phyloP scores from a whole-genome alignment of 345 rosid species.

The Rubroshorea leprosula region DNA sequence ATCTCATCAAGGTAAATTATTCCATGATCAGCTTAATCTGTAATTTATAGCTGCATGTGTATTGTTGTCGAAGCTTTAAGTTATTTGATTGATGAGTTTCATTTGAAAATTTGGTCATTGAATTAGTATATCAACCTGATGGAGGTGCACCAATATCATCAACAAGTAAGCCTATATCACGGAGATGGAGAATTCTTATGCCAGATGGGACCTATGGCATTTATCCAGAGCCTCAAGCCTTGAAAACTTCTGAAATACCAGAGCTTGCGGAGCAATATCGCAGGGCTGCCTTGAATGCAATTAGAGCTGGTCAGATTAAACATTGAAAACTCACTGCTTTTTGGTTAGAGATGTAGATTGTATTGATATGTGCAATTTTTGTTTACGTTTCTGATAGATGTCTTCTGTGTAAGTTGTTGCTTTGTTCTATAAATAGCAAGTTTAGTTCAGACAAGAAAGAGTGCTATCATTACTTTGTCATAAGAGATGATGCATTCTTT shows the following conservation, averaged over 20 bases:
- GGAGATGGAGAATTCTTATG: conserved; percentile 60
- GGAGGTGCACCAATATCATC: conserved; percentile 74
- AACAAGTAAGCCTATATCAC: conserved; percentile 49
- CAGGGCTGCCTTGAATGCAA: conserved; percentile 57
- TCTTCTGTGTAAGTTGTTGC: not conserved
- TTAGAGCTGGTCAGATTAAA: conserved; percentile 54
- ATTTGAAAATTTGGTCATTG: conserved; percentile 7
- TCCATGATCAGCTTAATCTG: not conserved
- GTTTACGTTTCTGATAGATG: not conserved
- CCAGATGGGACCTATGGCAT: conserved; percentile 49
- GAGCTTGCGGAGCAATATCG: conserved; percentile 52
- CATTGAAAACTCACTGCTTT: not conserved
- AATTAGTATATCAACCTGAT: conserved; percentile 68
- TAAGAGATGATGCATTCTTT: not conserved
- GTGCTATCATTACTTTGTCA: no score
- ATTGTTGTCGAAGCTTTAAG: no score
- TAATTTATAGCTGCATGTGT: not conserved
- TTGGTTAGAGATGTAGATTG: not conserved
- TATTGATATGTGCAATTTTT: not conserved
- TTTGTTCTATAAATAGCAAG: conserved; percentile 1
- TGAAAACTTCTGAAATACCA: conserved; percentile 45
- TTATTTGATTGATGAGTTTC: not conserved
- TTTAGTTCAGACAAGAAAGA: not conserved
- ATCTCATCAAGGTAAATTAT: conserved; percentile 50
- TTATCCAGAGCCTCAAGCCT: conserved; percentile 43